These are phyloP conservation scores for Maudiozyma saulgeensis DNA, from an alignment of 805 yeast species.

Conservation along the genomic window DNA sequence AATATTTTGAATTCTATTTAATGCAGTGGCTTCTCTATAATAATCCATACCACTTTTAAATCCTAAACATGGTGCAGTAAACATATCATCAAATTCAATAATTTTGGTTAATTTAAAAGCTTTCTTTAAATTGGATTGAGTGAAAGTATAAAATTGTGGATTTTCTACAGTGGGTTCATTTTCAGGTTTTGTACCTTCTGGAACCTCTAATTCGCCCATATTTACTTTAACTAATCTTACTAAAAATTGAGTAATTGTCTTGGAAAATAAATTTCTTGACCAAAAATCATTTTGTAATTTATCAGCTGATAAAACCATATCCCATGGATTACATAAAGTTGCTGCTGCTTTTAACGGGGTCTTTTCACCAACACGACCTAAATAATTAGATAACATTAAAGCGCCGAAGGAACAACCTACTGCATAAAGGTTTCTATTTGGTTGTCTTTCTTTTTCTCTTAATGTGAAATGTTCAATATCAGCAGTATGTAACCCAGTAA, in stretches of 20 bases:
- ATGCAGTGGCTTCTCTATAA: slow-evolving; percentile 58
- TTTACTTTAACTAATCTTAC: slow-evolving; percentile 38
- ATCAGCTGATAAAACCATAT: slow-evolving; percentile 45
- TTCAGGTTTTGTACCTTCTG: slow-evolving; percentile 10
- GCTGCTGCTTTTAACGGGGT: slow-evolving; percentile 48
- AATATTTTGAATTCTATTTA: slow-evolving; percentile 45
- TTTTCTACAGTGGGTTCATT: slow-evolving; percentile 11
- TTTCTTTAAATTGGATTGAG: slow-evolving; percentile 29
- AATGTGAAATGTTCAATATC: slow-evolving; percentile 55
- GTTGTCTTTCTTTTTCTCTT: slow-evolving; percentile 41
- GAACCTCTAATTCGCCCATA: slow-evolving; percentile 21
- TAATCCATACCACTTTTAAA: slow-evolving; percentile 52
- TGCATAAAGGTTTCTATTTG: slow-evolving; percentile 53
- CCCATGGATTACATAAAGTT: slow-evolving; percentile 65
- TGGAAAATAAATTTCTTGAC: slow-evolving; percentile 35
- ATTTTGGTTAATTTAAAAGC: slow-evolving; percentile 33
- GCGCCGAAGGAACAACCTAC: slow-evolving; percentile 72
- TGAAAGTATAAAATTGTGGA: slow-evolving; percentile 18
- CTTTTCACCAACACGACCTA: slow-evolving; percentile 56
- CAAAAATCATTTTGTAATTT: slow-evolving; percentile 33
- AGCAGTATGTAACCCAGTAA: slow-evolving; percentile 59
- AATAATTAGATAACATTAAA: slow-evolving; percentile 51
- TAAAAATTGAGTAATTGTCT: slow-evolving; percentile 34
- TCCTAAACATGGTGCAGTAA: slow-evolving; percentile 55
- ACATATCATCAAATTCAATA: slow-evolving; percentile 49